Base-by-base conservation (phyloP, 202 grass and related monocot genomes). In the Eragrostis tef region DNA sequence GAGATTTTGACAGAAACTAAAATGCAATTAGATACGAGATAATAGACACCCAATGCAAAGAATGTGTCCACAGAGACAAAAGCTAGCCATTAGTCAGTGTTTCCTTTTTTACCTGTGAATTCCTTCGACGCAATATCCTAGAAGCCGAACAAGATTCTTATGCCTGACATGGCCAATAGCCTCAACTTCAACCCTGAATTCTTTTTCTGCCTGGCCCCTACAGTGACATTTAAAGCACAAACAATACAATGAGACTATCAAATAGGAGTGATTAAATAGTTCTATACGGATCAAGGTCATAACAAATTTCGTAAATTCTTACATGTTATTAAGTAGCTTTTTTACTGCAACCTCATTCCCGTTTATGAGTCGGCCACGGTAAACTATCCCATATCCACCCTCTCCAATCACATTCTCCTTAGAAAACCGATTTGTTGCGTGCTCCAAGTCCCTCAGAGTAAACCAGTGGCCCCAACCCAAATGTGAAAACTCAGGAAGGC, bases 331-430 rank as follows among this genome's bases (percentile, higher is more conserved):
- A 16, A 74, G 60, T 54, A 84, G 73, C 36, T 84, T 84, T 53
- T 74, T 76, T 13, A 84, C 41, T 44, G 70, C 71, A 19, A 84
- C 81, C 52, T 74, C 73, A 66, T 50, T 75, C 29, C 69, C 61
- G 25, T 74, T 83, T 53, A 83, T 65, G 20, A 83, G 81, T 41
- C 46, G 62, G 14, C 73, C 73, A 11, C 44, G 73, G 29, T 67
- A 84, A 67, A 76, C 82, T 22, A 85, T 44, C 3, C 75, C 64
- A 22, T 68, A 85, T 36, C 82, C 82, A 48, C 90, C 90, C 82
- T 92, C 90, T 69, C 90, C 90, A 49, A 92, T 86, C 36, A 92
- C 79, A 83, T 89, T 86, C 12, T 92, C 86, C 74, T 92, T 92
- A 13, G 75, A 85, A 70, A 85, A 77, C 4, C 64, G 73, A 61